Conservation (phyloP, 2,329 filamentous ascomycete species). For the Neodidymelliopsis sp. region DNA sequence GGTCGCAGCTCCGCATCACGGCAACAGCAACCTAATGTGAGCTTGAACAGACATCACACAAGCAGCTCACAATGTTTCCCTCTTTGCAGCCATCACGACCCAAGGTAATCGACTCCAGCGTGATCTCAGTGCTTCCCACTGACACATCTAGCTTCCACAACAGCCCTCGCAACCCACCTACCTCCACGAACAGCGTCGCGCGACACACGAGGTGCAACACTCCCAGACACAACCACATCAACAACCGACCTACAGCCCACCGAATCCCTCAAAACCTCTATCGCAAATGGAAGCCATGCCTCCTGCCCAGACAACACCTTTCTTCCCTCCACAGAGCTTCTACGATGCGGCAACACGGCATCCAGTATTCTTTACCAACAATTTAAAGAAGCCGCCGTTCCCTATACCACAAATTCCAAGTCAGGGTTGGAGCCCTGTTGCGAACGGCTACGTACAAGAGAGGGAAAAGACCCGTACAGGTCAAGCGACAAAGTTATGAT, state of each 20-base stretch:
- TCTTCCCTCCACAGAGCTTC: conserved; percentile 25
- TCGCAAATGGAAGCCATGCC: conserved; percentile 62
- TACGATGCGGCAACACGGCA: conserved; percentile 70
- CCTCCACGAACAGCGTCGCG: conserved; percentile 38
- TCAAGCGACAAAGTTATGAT: conserved; percentile 41
- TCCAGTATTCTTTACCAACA: conserved; percentile 78
- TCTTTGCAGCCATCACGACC: conserved; percentile 51
- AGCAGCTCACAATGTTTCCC: conserved; percentile 45
- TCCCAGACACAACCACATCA: conserved; percentile 4
- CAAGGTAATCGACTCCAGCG: conserved; percentile 36
- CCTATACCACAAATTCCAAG: conserved; percentile 47
- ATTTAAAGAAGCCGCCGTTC: conserved; percentile 64
- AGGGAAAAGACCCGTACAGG: conserved; percentile 18
- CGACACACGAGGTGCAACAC: conserved; percentile 26
- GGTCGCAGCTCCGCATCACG: conserved; percentile 15
- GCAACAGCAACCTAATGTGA: neutral
- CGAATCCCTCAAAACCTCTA: conserved; percentile 34
- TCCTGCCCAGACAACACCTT: conserved; percentile 32
- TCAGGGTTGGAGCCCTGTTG: conserved; percentile 52
- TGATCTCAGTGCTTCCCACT: conserved; percentile 16
- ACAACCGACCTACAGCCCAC: neutral
- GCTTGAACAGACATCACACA: conserved; percentile 19
- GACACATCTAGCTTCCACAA: conserved; percentile 6
- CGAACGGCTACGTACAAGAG: conserved; percentile 53
- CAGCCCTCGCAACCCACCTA: conserved; percentile 37